A percentile compares a stretch with the other conserved stretches of the same genome.
phyloP scores from a whole-genome alignment of 208 protist species.

The Leishmania turanica region DNA sequence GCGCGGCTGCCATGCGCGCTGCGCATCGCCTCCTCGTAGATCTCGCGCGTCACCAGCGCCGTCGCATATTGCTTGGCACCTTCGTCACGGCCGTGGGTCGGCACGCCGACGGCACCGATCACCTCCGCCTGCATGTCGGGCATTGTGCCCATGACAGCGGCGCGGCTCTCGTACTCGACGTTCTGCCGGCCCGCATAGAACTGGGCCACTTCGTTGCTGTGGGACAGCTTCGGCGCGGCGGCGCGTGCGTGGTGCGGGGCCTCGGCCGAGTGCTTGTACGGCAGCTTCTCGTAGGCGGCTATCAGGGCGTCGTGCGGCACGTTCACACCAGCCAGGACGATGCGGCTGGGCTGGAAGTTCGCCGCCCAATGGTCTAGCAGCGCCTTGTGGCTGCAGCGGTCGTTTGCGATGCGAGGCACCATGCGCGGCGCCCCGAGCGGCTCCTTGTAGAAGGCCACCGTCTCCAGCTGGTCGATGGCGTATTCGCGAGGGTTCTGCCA shows the following conservation, averaged over 20 bases:
- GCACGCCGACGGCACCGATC: conserved; percentile 73
- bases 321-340: conserved; percentile 83
- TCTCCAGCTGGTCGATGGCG: conserved; percentile 76
- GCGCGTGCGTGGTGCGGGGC: conserved; percentile 67
- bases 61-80: conserved; percentile 53
- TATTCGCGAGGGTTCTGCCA: conserved; percentile 83
- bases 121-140: conserved; percentile 85
- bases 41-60: conserved; percentile 67
- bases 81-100: conserved; percentile 60
- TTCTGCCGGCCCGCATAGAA: conserved; percentile 70
- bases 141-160: conserved; percentile 75
- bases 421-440: conserved; percentile 77
- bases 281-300: conserved; percentile 77
- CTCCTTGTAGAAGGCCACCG: conserved; percentile 91
- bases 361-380: conserved; percentile 79
- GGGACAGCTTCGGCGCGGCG: conserved; percentile 33
- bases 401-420: conserved; percentile 70
- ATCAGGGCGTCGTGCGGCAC: conserved; percentile 77
- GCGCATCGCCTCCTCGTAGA: conserved; percentile 55
- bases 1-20: conserved; percentile 20
- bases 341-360: conserved; percentile 64
- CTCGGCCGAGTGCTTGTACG: conserved; percentile 74
- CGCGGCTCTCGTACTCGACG: conserved; percentile 69
- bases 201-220: conserved; percentile 71
- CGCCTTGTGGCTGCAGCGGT: conserved; percentile 72